Conservation (phyloP, 1,284 basidiomycete genomes). For the Microbotryum lychnidis-dioicae region DNA sequence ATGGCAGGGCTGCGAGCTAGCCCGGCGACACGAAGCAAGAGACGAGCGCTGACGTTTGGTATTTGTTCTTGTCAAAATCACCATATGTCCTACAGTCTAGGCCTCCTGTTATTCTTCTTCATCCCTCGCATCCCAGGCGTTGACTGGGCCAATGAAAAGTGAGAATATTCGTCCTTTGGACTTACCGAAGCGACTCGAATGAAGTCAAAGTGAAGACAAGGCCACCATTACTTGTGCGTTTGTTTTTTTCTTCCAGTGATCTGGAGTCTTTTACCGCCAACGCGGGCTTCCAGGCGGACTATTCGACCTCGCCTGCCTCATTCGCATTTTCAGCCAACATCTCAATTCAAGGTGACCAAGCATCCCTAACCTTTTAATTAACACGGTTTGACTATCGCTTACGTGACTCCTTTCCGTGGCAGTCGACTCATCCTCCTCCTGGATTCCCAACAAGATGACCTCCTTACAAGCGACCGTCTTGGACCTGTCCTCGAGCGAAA, state of each 20-base stretch:
- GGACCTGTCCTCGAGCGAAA: conserved; percentile 16
- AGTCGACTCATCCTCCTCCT: background rate
- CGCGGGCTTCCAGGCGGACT: conserved; percentile 11
- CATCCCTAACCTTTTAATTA: background rate
- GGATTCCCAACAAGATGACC: conserved; percentile 18
- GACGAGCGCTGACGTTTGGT: too few relatives aligned
- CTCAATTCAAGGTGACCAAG: conserved; percentile 7
- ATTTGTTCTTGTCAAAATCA: too few relatives aligned
- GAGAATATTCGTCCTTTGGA: background rate
- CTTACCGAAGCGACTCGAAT: conserved; percentile 3
- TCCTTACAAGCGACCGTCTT: conserved; percentile 13
- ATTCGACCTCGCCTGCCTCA: conserved; percentile 24
- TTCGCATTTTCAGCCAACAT: conserved; percentile 27
- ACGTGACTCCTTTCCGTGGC: too few relatives aligned
- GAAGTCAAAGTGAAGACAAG: background rate
- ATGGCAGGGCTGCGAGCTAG: too few relatives aligned
- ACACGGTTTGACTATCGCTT: background rate
- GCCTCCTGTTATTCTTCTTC: conserved; percentile 24
- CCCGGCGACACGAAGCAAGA: too few relatives aligned
- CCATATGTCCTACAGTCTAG: background rate
- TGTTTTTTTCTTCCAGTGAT: background rate
- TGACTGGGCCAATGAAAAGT: background rate
- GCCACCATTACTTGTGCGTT: too few relatives aligned
- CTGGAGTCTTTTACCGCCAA: conserved; percentile 11
- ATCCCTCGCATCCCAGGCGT: conserved; percentile 22